Conservation (phyloP, 495 filamentous ascomycete species). For the Chaetomium fimeti region DNA sequence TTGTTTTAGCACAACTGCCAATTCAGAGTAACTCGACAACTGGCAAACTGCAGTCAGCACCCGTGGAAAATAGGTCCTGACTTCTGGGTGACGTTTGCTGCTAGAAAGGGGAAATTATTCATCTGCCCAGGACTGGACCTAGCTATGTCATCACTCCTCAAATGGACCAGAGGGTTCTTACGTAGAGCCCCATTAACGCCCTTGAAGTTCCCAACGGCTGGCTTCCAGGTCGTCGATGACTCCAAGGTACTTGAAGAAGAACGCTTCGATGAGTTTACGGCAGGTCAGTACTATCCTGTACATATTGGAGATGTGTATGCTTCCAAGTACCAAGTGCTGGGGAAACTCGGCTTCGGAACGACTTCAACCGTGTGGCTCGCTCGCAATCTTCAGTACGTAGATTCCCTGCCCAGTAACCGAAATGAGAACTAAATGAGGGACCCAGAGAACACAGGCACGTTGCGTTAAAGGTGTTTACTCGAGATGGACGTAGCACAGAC, state of each 20-base stretch:
- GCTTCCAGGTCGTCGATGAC: neutral
- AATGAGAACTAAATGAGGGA: neutral
- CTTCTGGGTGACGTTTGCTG: no score
- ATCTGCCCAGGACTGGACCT: no score
- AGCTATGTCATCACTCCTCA: no score
- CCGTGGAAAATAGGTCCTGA: no score
- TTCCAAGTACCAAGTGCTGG: constrained; percentile 49
- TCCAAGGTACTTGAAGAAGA: neutral
- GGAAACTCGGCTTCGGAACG: constrained; percentile 55
- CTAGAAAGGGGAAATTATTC: no score
- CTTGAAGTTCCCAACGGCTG: neutral
- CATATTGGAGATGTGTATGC: constrained; percentile 50
- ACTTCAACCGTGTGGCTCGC: constrained; percentile 57
- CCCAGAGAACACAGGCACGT: neutral
- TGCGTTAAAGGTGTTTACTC: neutral
- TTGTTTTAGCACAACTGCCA: no score
- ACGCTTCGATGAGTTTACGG: constrained; percentile 1
- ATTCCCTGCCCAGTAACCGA: no score
- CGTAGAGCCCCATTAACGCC: no score
- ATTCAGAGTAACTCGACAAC: no score
- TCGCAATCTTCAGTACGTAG: constrained; percentile 48
- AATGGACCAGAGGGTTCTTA: no score
- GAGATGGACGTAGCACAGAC: neutral
- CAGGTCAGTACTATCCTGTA: constrained; percentile 46
- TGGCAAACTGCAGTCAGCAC: no score